A percentile compares a stretch with the other conserved stretches of the same genome.
These are phyloP conservation scores for Yamadazyma blattariae DNA, from an alignment of 1,139 yeast species.

Conservation along the genomic window DNA sequence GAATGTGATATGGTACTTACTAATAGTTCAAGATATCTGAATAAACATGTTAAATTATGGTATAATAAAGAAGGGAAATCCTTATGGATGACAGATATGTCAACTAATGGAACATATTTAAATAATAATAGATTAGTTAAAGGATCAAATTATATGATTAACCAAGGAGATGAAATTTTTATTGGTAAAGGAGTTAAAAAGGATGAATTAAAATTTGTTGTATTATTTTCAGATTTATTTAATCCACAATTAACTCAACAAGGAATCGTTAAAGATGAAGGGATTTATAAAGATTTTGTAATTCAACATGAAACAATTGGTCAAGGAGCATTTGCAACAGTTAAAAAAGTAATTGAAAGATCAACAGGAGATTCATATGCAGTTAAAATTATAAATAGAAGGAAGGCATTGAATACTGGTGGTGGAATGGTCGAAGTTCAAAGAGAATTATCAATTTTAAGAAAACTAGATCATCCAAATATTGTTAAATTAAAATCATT, in stretches of 20 bases:
- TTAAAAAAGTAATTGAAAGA: slow-evolving; percentile 84
- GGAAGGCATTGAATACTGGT: slow-evolving; percentile 74
- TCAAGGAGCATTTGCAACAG: slow-evolving; percentile 96
- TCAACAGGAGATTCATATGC: slow-evolving; percentile 83
- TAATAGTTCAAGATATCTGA: slow-evolving; percentile 69
- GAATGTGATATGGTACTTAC: slow-evolving; percentile 64
- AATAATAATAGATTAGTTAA: slow-evolving; percentile 73
- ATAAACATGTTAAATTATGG: slow-evolving; percentile 75
- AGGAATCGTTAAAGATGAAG: slow-evolving; percentile 32
- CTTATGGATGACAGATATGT: slow-evolving; percentile 64
- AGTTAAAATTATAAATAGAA: slow-evolving; percentile 81
- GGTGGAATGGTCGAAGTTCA: slow-evolving; percentile 70
- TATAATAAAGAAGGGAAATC: slow-evolving; percentile 50
- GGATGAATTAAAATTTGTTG: slow-evolving; percentile 74
- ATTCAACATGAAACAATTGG: slow-evolving; percentile 85
- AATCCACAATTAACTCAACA: slow-evolving; percentile 30
- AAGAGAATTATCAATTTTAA: slow-evolving; percentile 78
- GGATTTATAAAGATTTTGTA: slow-evolving; percentile 72
- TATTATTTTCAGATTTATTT: slow-evolving; percentile 50
- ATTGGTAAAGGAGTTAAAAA: slow-evolving; percentile 83
- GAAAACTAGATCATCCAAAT: slow-evolving; percentile 76
- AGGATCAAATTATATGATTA: slow-evolving; percentile 76
- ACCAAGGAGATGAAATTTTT: slow-evolving; percentile 89
- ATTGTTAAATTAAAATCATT: slow-evolving; percentile 81
- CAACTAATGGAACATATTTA: slow-evolving; percentile 89